Percentiles rank a stretch among this genome's conserved stretches.
Evolutionary conservation across 2,329 filamentous ascomycete genomes (phyloP).

Genomic region (Grosmannia penicillata): DNA sequence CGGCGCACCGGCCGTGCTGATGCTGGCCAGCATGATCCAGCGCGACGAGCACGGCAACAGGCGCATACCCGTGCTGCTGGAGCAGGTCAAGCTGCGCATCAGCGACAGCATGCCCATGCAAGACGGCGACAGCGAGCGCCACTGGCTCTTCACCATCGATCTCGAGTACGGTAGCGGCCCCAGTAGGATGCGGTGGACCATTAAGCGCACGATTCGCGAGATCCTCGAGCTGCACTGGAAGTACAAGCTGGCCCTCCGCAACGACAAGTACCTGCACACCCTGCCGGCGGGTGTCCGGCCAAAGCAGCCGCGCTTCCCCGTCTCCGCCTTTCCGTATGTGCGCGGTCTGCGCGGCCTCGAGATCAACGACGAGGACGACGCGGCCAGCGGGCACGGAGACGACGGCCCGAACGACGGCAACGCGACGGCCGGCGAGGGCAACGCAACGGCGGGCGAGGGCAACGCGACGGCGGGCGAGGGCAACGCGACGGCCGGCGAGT

Average conservation of each 20-base stretch:
- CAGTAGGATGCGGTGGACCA: slow-evolving; percentile 92
- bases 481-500: slow-evolving; percentile 27
- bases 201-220: slow-evolving; percentile 73
- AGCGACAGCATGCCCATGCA: slow-evolving; percentile 62
- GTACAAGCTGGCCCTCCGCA: slow-evolving; percentile 76
- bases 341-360: slow-evolving; percentile 66
- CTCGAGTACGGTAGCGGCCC: slow-evolving; percentile 92
- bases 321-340: slow-evolving; percentile 78
- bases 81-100: slow-evolving; percentile 83
- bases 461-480: slow-evolving; percentile 19
- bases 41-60: slow-evolving; percentile 92
- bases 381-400: slow-evolving; percentile 21
- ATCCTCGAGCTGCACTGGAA: slow-evolving; percentile 87
- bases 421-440: not conserved
- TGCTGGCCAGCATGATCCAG: slow-evolving; percentile 95
- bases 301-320: slow-evolving; percentile 81
- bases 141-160: slow-evolving; percentile 80
- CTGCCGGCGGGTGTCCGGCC: slow-evolving; percentile 51
- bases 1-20: slow-evolving; percentile 81
- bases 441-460: slow-evolving; percentile 13
- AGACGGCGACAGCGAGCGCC: slow-evolving; percentile 48
- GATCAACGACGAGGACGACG: slow-evolving; percentile 58
- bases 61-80: slow-evolving; percentile 83
- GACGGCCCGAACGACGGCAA: slow-evolving; percentile 11
- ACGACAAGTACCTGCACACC: slow-evolving; percentile 66